Evolutionary conservation across 177 flowering plant genomes (phyloP), one percentile per base, ranked within the genome.

Genomic region (Vitis hybrid): DNA sequence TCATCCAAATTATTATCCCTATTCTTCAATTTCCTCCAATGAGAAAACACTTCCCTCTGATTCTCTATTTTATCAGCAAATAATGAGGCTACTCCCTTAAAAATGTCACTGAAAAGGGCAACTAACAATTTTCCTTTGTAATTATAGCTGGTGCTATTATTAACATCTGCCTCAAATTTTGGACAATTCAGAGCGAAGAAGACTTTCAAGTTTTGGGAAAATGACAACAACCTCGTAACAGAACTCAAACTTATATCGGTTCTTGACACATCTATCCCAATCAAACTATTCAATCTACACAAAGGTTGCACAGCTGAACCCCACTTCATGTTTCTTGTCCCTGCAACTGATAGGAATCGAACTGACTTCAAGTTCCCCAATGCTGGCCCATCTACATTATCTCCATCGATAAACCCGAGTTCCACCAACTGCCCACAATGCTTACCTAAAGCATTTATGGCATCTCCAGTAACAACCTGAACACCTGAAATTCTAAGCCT

Each of bases 231-330:
- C 66, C 87, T 87, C 14, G 80, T 82, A 68, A 90, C 90, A 68
- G 88, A 84, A 65, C 60, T 61, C 1, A 89, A 76, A 58, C 79
- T 76, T 52, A 96, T 79, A 79, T 90, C 93, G 32, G 99, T 93
- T 79, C 97, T 83, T 12, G 97, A 92, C 74, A 92, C 97, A 82
- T 96, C 99, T 24, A 96, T 67, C 9, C 93, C 94, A 54, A 66
- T 78, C 76, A 96, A 84, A 68, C 85, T 80, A 14, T 94, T 96
- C 64, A 94, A 85, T 65, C 82, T 84, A 72, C 78, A 76, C 98
- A 97, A 96, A 52, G 69, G 67, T 51, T 87, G 84, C 12, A 83
- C 73, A 57, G 81, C 90, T 60, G 78, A 79, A 76, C 71, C 77
- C 98, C 97, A 94, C 61, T 89, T 88, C 69, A 94, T 81, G 73